These are phyloP conservation scores for Phaeolepiota aurea DNA, from an alignment of 768 basidiomycete genomes.

Conservation along the genomic window DNA sequence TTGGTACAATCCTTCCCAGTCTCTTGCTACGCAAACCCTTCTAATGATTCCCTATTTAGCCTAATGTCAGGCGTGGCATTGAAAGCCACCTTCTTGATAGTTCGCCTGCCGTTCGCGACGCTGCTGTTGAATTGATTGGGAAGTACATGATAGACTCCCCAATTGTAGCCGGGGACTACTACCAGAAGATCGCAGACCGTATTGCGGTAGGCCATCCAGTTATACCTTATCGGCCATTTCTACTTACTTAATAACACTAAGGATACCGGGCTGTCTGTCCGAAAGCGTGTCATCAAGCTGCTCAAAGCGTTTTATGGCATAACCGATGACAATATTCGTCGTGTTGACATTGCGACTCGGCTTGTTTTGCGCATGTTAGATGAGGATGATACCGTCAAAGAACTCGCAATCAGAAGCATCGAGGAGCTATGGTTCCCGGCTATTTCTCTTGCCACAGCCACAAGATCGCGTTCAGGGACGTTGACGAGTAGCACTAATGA, in stretches of 20 bases:
- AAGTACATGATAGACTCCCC: constrained; percentile 91
- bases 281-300: constrained; percentile 94
- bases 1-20: constrained; percentile 38
- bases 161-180: constrained; percentile 85
- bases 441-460: constrained; percentile 18
- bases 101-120: constrained; percentile 93
- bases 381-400: constrained; percentile 93
- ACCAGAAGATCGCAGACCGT: constrained; percentile 79
- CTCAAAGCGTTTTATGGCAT: constrained; percentile 74
- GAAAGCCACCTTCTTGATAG: constrained; percentile 86
- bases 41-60: constrained; percentile 24
- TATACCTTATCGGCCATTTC: background rate
- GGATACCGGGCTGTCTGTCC: constrained; percentile 91
- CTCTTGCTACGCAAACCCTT: constrained; percentile 3
- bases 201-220: constrained; percentile 59
- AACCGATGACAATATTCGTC: constrained; percentile 47
- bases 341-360: constrained; percentile 73
- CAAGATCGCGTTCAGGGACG: constrained; percentile 25
- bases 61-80: constrained; percentile 76
- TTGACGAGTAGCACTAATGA: constrained; percentile 27
- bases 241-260: constrained; percentile 19
- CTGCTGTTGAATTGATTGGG: constrained; percentile 95
- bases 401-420: constrained; percentile 81
- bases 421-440: constrained; percentile 86
- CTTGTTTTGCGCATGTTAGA: constrained; percentile 82